These are phyloP conservation scores for Globisporangium cederbergense DNA, from an alignment of 352 stramenopile species.

Conservation along the genomic window DNA sequence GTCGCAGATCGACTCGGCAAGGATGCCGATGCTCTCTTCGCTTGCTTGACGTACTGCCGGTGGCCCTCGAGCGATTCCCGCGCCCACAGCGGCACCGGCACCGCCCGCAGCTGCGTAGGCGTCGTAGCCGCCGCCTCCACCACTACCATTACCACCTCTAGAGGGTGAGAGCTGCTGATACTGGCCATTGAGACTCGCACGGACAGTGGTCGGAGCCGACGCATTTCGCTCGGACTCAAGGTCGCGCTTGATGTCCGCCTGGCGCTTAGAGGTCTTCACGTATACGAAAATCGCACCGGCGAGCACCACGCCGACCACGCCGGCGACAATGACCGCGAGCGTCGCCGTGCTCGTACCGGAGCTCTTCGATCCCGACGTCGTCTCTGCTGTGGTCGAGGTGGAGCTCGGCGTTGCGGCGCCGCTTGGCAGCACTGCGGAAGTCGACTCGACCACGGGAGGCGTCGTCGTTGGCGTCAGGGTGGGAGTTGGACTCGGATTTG, in stretches of 20 bases:
- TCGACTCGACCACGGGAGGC: constrained; percentile 2
- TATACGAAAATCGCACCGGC: constrained; percentile 50
- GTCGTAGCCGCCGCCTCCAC: constrained; percentile 6
- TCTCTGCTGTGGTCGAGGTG: constrained; percentile 32
- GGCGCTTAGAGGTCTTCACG: constrained; percentile 29
- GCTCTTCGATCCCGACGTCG: constrained; percentile 17
- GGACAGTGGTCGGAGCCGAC: background rate
- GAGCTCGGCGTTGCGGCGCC: constrained; percentile 4
- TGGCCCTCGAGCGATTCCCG: background rate
- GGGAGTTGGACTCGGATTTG: background rate
- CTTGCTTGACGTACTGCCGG: background rate
- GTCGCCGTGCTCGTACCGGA: constrained; percentile 29
- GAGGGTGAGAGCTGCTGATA: constrained; percentile 23
- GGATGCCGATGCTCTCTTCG: background rate
- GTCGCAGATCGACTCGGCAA: background rate
- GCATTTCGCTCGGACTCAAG: constrained; percentile 17
- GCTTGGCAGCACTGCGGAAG: constrained; percentile 7
- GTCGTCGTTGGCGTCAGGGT: background rate
- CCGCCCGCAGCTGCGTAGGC: constrained; percentile 6
- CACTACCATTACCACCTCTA: background rate
- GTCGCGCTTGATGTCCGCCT: constrained; percentile 36
- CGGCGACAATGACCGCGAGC: constrained; percentile 45
- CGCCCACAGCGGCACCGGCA: background rate
- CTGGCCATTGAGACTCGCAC: background rate
- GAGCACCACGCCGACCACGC: constrained; percentile 40